Percentiles rank a stretch among this genome's conserved stretches.
These are phyloP conservation scores for Begonia fuchsioides DNA, from an alignment of 306 rosid species.

Conservation along the genomic window DNA sequence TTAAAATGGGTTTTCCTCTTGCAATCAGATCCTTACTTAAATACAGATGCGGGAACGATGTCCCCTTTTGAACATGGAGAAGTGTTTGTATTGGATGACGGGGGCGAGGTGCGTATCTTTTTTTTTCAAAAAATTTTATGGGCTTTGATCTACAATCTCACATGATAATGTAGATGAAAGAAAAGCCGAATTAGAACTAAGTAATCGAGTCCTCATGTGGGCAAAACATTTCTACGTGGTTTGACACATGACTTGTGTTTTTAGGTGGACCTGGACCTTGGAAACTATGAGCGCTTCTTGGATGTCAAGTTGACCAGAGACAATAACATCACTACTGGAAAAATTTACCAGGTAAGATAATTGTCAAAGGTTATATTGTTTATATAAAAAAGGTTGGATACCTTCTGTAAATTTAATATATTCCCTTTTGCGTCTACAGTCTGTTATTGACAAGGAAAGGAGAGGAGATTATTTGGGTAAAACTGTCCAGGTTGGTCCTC, in stretches of 20 bases:
- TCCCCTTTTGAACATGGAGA: slow-evolving; percentile 96
- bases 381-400: background rate
- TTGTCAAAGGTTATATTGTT: background rate
- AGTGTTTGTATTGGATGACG: slow-evolving; percentile 85
- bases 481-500: slow-evolving; percentile 35
- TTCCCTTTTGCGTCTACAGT: slow-evolving; percentile 15
- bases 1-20: slow-evolving; percentile 1
- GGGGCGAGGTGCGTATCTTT: slow-evolving; percentile 92
- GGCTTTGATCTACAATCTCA: background rate
- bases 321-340: slow-evolving; percentile 88
- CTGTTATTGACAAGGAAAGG: slow-evolving; percentile 32
- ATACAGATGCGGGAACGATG: slow-evolving; percentile 98
- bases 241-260: slow-evolving; percentile 8
- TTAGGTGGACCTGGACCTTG: slow-evolving; percentile 98
- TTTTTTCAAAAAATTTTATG: background rate
- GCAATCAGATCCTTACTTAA: slow-evolving; percentile 80
- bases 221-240: too few relatives aligned
- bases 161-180: background rate
- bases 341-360: slow-evolving; percentile 76
- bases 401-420: background rate
- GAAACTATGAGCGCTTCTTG: slow-evolving; percentile 87
- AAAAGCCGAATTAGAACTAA: background rate
- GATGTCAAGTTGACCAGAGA: slow-evolving; percentile 82
- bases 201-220: background rate
- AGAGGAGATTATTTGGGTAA: slow-evolving; percentile 40